Base-by-base conservation (phyloP, 352 stramenopile genomes). In the Pythium sp. region DNA sequence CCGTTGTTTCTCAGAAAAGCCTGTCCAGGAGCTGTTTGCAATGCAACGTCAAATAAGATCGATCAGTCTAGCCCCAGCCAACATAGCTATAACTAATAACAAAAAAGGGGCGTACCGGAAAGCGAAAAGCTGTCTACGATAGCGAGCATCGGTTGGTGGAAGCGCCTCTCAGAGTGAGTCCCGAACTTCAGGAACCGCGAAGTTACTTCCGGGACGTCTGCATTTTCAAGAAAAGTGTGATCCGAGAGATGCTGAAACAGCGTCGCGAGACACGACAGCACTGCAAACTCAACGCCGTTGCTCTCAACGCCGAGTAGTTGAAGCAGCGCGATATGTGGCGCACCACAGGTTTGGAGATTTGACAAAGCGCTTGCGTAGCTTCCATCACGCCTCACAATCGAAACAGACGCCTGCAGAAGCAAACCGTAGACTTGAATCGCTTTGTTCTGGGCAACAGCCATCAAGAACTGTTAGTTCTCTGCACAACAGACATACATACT, bases 71-170 rank as follows among this genome's bases (percentile, higher is more conserved):
- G 14, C 30, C 30, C 30, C 30, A 32, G 30, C 3, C 30, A 32
- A 5, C 30, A 32, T 32, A 32, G 30, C 30, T 32, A 5, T 5
- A 32, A 5, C 30, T 26, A 32, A 32, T 32, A 32, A 32, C 30
- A 32, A 32, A 32, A 32, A 32, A 32, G 30, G 30, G 30, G 55
- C 61, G 6, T 75, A 90, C 81, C 76, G 47, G 75, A 72, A 14
- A 75, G 69, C 2, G 83, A 91, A 28, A 89, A 79, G 9, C 61
- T 79, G 55, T 86, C 79, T 4, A 87, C 18, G 38, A 85, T 87
- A 12, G 77, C 70, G 4, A 91, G 79, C 54, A 76, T 55, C 9
- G 70, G 72, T 0, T 57, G 60, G 54, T 89, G 79, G 28, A 78
- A 88, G 8, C 76, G 69, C 24, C 79, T 65, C 20, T 89, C 78